These are phyloP conservation scores for Debaryomycetaceae sp. DNA, from an alignment of 1,139 yeast species.

Conservation along the genomic window DNA sequence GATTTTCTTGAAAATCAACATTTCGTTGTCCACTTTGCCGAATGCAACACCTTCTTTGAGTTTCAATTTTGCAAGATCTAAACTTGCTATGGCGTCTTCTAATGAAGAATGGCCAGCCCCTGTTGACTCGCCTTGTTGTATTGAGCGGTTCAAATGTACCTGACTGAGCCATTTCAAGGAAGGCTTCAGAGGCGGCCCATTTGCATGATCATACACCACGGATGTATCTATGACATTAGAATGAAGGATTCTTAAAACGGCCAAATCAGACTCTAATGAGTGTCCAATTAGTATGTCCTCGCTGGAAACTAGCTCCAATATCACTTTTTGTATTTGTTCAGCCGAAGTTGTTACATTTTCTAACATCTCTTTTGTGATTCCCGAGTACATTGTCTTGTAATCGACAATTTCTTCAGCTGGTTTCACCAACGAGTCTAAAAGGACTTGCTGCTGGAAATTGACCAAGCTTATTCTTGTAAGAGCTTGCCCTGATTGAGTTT, in stretches of 20 bases:
- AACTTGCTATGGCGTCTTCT: slow-evolving; percentile 80
- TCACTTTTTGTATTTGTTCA: slow-evolving; percentile 59
- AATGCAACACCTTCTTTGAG: slow-evolving; percentile 60
- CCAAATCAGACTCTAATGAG: slow-evolving; percentile 66
- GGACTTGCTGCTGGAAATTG: slow-evolving; percentile 54
- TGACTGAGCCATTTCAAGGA: slow-evolving; percentile 66
- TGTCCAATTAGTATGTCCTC: slow-evolving; percentile 68
- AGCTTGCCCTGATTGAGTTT: slow-evolving; percentile 56
- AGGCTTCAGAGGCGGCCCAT: slow-evolving; percentile 80
- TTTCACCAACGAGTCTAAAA: slow-evolving; percentile 72
- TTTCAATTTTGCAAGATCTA: slow-evolving; percentile 71
- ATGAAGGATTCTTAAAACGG: slow-evolving; percentile 58
- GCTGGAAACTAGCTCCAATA: slow-evolving; percentile 39
- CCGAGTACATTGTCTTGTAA: slow-evolving; percentile 80
- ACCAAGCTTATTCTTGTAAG: slow-evolving; percentile 76
- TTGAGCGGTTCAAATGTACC: slow-evolving; percentile 50
- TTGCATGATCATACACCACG: slow-evolving; percentile 62
- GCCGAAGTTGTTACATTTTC: slow-evolving; percentile 61
- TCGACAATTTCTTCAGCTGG: slow-evolving; percentile 73
- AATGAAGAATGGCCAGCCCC: slow-evolving; percentile 77
- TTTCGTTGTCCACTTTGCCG: slow-evolving; percentile 51
- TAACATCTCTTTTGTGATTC: slow-evolving; percentile 72
- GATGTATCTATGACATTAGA: slow-evolving; percentile 69
- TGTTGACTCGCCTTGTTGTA: slow-evolving; percentile 55
- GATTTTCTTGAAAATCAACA: slow-evolving; percentile 26